phyloP scores from a whole-genome alignment of 2,329 filamentous ascomycete genomes.

The Madurella fahalii region DNA sequence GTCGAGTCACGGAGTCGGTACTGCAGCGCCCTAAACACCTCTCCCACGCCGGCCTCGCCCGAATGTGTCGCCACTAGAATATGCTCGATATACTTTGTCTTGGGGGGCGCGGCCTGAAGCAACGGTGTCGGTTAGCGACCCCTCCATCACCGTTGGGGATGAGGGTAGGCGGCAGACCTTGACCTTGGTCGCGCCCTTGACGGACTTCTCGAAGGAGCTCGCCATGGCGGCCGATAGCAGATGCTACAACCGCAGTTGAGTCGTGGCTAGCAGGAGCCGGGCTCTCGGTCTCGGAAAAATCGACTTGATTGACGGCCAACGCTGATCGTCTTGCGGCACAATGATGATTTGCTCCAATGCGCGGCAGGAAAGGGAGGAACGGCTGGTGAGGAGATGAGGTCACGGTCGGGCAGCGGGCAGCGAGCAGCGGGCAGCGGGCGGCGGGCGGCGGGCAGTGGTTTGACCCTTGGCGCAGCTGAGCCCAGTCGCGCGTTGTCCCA shows the following conservation, averaged over 20 bases:
- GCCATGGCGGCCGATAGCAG: conserved; percentile 51
- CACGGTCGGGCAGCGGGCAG: conserved; percentile 16
- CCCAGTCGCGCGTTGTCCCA: conserved; percentile 11
- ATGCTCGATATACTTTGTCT: conserved; percentile 99
- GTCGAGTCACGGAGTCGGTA: conserved; percentile 88
- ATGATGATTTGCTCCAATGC: neutral
- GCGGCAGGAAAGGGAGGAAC: neutral
- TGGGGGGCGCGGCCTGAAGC: conserved; percentile 80
- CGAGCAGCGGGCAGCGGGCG: conserved; percentile 17
- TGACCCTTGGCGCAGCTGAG: conserved; percentile 3
- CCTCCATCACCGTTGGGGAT: neutral
- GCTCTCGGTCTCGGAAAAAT: neutral
- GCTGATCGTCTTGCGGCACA: neutral
- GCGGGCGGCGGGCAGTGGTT: conserved; percentile 7
- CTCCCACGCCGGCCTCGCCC: conserved; percentile 88
- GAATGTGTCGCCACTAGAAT: conserved; percentile 93
- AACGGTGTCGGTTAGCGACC: conserved; percentile 12
- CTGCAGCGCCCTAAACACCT: conserved; percentile 90
- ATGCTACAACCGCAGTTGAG: neutral
- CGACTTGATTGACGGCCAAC: neutral
- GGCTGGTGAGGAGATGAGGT: conserved; percentile 2
- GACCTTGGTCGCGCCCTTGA: conserved; percentile 97
- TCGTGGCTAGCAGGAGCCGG: neutral
- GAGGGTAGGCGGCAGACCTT: conserved; percentile 58
- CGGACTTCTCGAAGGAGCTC: conserved; percentile 95